Conservation (phyloP, 345 rosid genomes). For the Barbarea vulgaris region DNA sequence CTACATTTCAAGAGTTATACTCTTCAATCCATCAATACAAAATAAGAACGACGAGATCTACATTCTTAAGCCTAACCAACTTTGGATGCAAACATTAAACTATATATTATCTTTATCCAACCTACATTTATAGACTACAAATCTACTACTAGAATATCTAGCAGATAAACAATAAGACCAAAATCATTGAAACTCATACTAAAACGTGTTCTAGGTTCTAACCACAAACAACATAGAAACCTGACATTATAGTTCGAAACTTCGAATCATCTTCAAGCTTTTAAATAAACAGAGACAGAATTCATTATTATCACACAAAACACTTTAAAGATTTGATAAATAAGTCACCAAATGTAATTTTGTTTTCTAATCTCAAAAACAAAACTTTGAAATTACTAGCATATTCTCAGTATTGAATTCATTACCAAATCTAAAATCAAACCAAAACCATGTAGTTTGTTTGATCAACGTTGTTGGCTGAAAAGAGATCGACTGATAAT, state of each 20-base stretch:
- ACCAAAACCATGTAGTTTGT: not conserved
- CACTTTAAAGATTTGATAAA: not conserved
- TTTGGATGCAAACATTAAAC: not conserved
- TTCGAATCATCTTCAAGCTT: not conserved
- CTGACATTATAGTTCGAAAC: not conserved
- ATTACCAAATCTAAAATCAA: not conserved
- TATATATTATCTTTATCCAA: not conserved
- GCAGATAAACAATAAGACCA: not conserved
- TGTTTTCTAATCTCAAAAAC: not conserved
- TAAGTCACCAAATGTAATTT: not conserved
- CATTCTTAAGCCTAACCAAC: not conserved
- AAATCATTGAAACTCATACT: not conserved
- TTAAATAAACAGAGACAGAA: not conserved
- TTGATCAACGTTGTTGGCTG: conserved; percentile 49
- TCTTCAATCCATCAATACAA: not conserved
- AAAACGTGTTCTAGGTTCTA: no score
- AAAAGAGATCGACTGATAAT: conserved; percentile 75
- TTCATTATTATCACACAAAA: not conserved
- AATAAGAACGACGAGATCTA: not conserved
- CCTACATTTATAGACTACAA: not conserved
- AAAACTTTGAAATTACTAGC: not conserved
- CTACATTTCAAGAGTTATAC: not conserved
- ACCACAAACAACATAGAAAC: not conserved
- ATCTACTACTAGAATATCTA: not conserved
- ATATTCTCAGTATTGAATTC: not conserved